A percentile compares a stretch with the other conserved stretches of the same genome.
Evolutionary conservation across 2,329 filamentous ascomycete genomes (phyloP).

Genomic region (Paradendryphiella salina): DNA sequence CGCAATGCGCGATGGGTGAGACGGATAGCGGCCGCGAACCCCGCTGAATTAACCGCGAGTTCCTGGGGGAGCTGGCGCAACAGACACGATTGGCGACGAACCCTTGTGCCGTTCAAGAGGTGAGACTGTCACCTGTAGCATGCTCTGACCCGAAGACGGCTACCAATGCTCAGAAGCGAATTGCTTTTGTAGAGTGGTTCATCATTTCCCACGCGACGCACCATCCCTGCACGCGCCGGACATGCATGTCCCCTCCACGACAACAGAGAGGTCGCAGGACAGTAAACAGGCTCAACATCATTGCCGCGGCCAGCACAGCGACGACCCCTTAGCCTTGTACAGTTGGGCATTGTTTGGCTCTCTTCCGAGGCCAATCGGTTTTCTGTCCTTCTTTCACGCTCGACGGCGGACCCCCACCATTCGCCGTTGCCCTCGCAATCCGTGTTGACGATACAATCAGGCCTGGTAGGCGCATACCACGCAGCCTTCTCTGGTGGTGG

Average conservation of each 20-base stretch:
- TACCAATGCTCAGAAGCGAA: not conserved
- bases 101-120: too few relatives aligned
- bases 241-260: conserved; percentile 24
- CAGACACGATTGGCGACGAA: conserved; percentile 1
- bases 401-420: conserved; percentile 4
- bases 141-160: not conserved
- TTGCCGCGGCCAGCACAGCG: not conserved
- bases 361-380: not conserved
- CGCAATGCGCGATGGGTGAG: conserved; percentile 7
- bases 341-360: not conserved
- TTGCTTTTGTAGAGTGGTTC: conserved; percentile 6
- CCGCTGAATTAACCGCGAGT: conserved; percentile 1
- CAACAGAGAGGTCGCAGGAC: conserved; percentile 18
- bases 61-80: not conserved
- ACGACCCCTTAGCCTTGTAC: not conserved
- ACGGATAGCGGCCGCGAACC: conserved; percentile 15
- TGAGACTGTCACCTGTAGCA: not conserved
- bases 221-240: conserved; percentile 26
- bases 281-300: conserved; percentile 13
- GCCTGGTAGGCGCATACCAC: conserved; percentile 8
- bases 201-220: conserved; percentile 11
- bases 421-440: conserved; percentile 24
- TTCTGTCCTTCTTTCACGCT: not conserved
- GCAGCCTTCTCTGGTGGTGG: not conserved
- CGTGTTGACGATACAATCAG: conserved; percentile 24